Base-by-base conservation (phyloP, 78 protist species). In the Diacronema lutheri region DNA sequence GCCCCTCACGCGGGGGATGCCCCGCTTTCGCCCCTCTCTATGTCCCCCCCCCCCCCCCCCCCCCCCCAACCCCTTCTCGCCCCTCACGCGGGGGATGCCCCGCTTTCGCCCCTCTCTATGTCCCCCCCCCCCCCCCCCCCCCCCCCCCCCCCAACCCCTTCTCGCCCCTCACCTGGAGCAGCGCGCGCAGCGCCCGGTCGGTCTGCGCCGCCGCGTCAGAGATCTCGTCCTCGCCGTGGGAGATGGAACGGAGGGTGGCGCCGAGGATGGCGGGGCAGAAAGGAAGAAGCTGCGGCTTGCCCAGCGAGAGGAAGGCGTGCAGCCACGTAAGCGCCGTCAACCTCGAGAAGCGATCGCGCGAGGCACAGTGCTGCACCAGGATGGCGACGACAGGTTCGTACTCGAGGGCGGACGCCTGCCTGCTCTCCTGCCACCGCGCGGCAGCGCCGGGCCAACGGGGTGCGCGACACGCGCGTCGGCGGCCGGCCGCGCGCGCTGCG, bases 281-380 rank as follows among this genome's bases (percentile, higher is more conserved):
- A 40, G 85, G 85, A 12, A 81, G 85, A 26, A 81, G 9, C 82
- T 50, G 82, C 31, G 1, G 37, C 46, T 16, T 29, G 7, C 83
- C 85, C 57, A 37, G 68, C 68, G 61, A 10, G 35, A 81, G 5
- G 44, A 81, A 29, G 35, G 61, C 0, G 71, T 81, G 66, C 29
- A 81, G 38, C 85, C 85, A 81, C 60, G 74, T 21, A 40, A 81
- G 5, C 12, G 85, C 71, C 13, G 85, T 61, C n/a, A 81, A 46
- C 14, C 55, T 56, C 7, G 66, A 25, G 56, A 61, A 81, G 31
- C 31, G 9, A 38, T 81, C 85, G n/a, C 20, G 38, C 21, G 55
- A 35, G 25, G 61, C 61, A n/a, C 60, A 81, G 72, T 81, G 85
- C 73, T 37, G 29, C 37, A 81, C 85, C 29, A 81, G 85, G n/a